phyloP scores from a whole-genome alignment of 345 rosid genomes.

The Garcia nutans region DNA sequence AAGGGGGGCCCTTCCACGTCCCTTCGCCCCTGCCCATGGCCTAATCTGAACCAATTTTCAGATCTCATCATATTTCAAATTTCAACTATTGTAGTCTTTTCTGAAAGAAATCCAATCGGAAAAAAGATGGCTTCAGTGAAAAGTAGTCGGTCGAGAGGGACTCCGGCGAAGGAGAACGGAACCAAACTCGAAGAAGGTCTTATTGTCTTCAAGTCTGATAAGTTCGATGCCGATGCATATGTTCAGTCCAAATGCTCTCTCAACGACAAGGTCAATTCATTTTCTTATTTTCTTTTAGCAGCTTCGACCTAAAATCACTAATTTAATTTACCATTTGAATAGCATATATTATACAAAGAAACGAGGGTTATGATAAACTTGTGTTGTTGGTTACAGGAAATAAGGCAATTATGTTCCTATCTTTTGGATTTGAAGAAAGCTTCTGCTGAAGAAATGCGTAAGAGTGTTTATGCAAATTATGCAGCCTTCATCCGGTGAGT shows the following conservation, averaged over 20 bases:
- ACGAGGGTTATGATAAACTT: background rate
- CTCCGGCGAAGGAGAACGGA: slow-evolving; percentile 74
- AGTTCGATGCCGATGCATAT: slow-evolving; percentile 85
- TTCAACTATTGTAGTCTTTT: too few relatives aligned
- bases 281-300: background rate
- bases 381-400: slow-evolving; percentile 54
- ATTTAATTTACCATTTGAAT: too few relatives aligned
- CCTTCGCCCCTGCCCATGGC: too few relatives aligned
- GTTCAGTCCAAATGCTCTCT: slow-evolving; percentile 95
- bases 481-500: slow-evolving; percentile 90
- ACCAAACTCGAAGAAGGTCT: slow-evolving; percentile 79
- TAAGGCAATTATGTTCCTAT: slow-evolving; percentile 72
- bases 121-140: slow-evolving; percentile 41
- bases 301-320: too few relatives aligned
- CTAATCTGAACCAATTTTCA: too few relatives aligned
- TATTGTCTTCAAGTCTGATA: slow-evolving; percentile 79
- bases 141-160: slow-evolving; percentile 54
- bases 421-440: slow-evolving; percentile 93
- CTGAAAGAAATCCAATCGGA: too few relatives aligned
- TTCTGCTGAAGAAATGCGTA: slow-evolving; percentile 99
- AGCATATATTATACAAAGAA: too few relatives aligned
- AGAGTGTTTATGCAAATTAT: slow-evolving; percentile 95
- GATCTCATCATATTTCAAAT: too few relatives aligned
- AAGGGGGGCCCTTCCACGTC: too few relatives aligned
- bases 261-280: slow-evolving; percentile 74